Conservation (phyloP, 2,329 filamentous ascomycete genomes). For the Colletotrichum caudatum region DNA sequence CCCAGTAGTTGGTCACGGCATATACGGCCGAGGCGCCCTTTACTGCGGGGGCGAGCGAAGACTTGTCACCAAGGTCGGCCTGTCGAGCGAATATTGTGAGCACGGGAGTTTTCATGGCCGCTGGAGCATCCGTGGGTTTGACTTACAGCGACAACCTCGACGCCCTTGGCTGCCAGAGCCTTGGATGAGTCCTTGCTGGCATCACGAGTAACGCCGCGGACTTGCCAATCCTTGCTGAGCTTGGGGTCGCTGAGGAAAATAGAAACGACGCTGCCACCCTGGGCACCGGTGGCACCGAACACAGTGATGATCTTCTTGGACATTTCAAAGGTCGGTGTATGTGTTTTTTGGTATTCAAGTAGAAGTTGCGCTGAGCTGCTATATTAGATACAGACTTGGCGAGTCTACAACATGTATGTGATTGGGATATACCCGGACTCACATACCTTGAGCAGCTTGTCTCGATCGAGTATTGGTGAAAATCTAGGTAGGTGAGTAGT, state of each 20-base stretch:
- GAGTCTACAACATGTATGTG: not conserved
- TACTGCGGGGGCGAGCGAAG: slow-evolving; percentile 58
- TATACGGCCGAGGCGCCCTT: slow-evolving; percentile 62
- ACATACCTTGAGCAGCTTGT: not conserved
- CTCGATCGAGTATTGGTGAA: not conserved
- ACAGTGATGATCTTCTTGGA: slow-evolving; percentile 62
- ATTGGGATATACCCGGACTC: not conserved
- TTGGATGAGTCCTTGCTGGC: slow-evolving; percentile 57
- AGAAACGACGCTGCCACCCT: slow-evolving; percentile 68
- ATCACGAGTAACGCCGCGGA: slow-evolving; percentile 69
- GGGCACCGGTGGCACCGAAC: slow-evolving; percentile 70
- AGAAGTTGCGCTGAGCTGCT: not conserved
- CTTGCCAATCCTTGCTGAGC: slow-evolving; percentile 59
- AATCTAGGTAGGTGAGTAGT: not conserved
- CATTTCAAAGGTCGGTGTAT: slow-evolving; percentile 22
- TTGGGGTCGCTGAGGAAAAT: slow-evolving; percentile 53
- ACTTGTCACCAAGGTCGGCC: slow-evolving; percentile 63
- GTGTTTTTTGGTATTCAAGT: not conserved
- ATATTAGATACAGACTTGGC: not conserved
- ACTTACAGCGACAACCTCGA: slow-evolving; percentile 61
- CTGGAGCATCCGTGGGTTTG: not conserved
- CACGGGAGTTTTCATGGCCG: not conserved
- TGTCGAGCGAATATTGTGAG: slow-evolving; percentile 42
- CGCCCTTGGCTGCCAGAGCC: slow-evolving; percentile 58
- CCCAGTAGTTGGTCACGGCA: slow-evolving; percentile 66